Evolutionary conservation across 2,329 filamentous ascomycete species (phyloP).

Genomic region (Sclerotiophoma versabilis): DNA sequence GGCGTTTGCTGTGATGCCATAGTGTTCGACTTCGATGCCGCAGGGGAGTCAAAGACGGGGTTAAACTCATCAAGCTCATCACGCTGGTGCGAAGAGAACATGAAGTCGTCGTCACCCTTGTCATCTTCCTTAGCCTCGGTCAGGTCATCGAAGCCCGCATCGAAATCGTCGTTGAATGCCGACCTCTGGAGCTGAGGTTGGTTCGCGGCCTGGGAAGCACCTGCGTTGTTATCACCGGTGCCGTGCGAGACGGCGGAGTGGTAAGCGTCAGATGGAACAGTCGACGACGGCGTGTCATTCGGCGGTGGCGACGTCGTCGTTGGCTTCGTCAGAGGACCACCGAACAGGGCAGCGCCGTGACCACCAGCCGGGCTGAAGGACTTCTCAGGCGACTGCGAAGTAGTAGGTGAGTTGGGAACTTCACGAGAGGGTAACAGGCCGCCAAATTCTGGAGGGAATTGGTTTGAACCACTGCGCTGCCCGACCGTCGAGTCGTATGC

Average conservation of each 20-base stretch:
- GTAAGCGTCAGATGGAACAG: constrained; percentile 52
- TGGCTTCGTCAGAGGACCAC: constrained; percentile 45
- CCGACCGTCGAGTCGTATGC: constrained; percentile 59
- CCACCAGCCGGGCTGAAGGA: constrained; percentile 47
- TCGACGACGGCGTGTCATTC: constrained; percentile 49
- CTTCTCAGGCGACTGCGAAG: constrained; percentile 49
- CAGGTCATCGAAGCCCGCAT: constrained; percentile 81
- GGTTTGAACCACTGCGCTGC: constrained; percentile 49
- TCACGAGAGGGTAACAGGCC: constrained; percentile 64
- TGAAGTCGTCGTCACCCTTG: constrained; percentile 79
- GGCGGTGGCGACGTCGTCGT: constrained; percentile 49
- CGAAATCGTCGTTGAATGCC: constrained; percentile 75
- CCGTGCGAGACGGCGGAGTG: constrained; percentile 51
- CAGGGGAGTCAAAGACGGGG: constrained; percentile 76
- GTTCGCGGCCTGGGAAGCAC: constrained; percentile 37
- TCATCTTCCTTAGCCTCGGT: constrained; percentile 81
- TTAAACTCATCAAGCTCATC: constrained; percentile 81
- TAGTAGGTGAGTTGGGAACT: constrained; percentile 55
- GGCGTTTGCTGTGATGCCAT: constrained; percentile 54
- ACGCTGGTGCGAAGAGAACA: constrained; percentile 67
- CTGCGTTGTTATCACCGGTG: constrained; percentile 44
- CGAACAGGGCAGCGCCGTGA: constrained; percentile 52
- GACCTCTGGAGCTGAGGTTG: constrained; percentile 53
- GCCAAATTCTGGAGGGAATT: constrained; percentile 62
- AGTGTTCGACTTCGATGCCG: constrained; percentile 57